Conservation (phyloP, 2,329 filamentous ascomycete genomes). For the Diaporthe eres region DNA sequence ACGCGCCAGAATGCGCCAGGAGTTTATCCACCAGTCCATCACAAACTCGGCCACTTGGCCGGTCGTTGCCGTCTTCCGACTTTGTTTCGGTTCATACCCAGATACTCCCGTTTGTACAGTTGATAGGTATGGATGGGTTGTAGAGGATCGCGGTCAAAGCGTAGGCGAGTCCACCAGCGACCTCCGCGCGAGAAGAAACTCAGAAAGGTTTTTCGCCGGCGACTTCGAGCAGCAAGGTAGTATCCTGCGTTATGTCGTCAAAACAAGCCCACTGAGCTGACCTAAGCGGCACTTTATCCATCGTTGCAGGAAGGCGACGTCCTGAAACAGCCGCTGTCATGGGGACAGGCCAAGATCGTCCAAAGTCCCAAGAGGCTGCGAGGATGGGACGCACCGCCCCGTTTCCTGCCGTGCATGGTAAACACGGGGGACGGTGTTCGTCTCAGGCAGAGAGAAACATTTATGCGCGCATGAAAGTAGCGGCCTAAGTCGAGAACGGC, state of each 20-base stretch:
- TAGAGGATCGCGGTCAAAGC: background rate
- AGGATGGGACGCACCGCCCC: conserved; percentile 20
- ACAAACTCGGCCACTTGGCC: conserved; percentile 9
- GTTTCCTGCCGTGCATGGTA: conserved; percentile 1
- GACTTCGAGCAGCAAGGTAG: background rate
- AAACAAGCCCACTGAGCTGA: conserved; percentile 20
- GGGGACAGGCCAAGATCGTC: conserved; percentile 20
- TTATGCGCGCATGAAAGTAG: conserved; percentile 20
- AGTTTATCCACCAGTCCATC: background rate
- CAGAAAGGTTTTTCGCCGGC: background rate
- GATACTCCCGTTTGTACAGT: too few species aligned
- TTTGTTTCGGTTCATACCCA: background rate
- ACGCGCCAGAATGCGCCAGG: background rate
- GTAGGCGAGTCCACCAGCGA: background rate
- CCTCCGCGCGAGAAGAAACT: background rate
- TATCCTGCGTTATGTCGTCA: conserved; percentile 14
- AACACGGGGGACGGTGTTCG: conserved; percentile 36
- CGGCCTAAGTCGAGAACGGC: background rate
- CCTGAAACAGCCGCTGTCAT: conserved; percentile 37
- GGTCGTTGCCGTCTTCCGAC: background rate
- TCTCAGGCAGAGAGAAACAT: conserved; percentile 29
- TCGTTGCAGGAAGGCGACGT: conserved; percentile 1
- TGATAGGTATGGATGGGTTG: background rate
- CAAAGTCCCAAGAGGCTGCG: conserved; percentile 10
- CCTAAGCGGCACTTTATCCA: conserved; percentile 23